Evolutionary conservation across 441 rosid species (phyloP).

Genomic region (Dalechampia spathulata): DNA sequence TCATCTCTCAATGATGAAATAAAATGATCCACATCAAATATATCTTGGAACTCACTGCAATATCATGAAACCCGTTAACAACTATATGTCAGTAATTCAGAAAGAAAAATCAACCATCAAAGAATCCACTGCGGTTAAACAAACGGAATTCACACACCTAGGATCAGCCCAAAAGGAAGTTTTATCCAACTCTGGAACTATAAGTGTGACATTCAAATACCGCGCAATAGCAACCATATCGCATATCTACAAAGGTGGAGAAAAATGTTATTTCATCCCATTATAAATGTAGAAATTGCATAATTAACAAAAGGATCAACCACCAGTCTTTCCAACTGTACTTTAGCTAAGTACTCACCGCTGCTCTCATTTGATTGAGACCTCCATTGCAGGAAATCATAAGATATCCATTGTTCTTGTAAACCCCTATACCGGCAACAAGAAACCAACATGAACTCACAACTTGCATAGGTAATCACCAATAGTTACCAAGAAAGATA

Average conservation of each 20-base stretch:
- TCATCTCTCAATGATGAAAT: conserved; percentile 84
- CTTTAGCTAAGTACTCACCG: conserved; percentile 42
- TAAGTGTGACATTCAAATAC: conserved; percentile 76
- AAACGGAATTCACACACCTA: conserved; percentile 57
- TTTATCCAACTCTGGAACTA: conserved; percentile 90
- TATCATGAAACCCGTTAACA: background rate
- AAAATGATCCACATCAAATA: conserved; percentile 92
- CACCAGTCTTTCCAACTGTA: background rate
- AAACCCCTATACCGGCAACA: conserved; percentile 49
- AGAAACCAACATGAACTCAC: conserved; percentile 1
- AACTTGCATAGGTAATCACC: background rate
- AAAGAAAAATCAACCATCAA: background rate
- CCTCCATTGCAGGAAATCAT: conserved; percentile 99
- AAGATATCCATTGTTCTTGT: conserved; percentile 93
- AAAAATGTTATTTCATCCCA: background rate
- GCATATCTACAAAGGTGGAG: conserved; percentile 49
- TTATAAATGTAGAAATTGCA: conserved; percentile 3
- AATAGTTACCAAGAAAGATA: background rate
- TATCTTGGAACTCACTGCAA: conserved; percentile 85
- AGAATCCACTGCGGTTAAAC: too few relatives aligned
- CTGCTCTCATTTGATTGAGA: conserved; percentile 99
- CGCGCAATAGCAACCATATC: conserved; percentile 95
- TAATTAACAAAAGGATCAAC: background rate
- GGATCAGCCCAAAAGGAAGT: conserved; percentile 95
- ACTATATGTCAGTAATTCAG: background rate